Evolutionary conservation across 129 eudicot genomes (phyloP), one percentile per base, ranked within the genome.

Genomic region (Tagetes erecta): DNA sequence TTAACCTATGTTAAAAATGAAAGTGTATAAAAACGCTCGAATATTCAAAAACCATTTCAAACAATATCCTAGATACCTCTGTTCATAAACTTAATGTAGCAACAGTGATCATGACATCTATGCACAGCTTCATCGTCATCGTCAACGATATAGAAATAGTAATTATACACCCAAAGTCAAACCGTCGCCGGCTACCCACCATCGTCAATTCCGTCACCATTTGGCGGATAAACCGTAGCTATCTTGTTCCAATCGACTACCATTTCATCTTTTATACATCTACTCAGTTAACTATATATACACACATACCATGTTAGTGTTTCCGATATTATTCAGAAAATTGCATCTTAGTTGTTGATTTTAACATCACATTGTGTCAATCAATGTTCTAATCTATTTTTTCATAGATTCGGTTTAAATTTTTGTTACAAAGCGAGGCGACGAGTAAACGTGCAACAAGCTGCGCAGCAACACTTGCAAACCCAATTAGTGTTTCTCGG

Each of bases 221-320:
- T 84, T 80, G 89, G 89, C 87, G 87, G 86, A 67, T 70, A 77
- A 84, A 69, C 82, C 81, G 73, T 64, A 33, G 82, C 71, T 37
- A 63, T 63, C 68, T 63, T 63, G 68, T 63, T 68, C 38, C 77
- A 50, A 38, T 78, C 68, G 72, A 66, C 67, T 56, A 64, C 40
- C 76, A 60, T 57, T 68, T 63, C 51, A 20, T 77, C 53, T 14
- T 51, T 51, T 1, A 9, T 6, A 4, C 74, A 55, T 41, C 60
- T 64, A 75, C 49, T 52, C 63, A n/a, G 56, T 78, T 70, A 30
- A 44, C 73, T 79, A 78, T 78, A 39, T 42, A 41, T 71, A 64
- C 27, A 20, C 27, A 20, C 27, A 20, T 20, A 20, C 46, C 41
- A 49, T 67, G 41, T 67, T 57, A 49, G 0, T 20, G 62, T 59